Percentiles rank a stretch among this genome's conserved stretches.
Evolutionary conservation across 257 asterid genomes (phyloP).

Genomic region (Misopates orontium): DNA sequence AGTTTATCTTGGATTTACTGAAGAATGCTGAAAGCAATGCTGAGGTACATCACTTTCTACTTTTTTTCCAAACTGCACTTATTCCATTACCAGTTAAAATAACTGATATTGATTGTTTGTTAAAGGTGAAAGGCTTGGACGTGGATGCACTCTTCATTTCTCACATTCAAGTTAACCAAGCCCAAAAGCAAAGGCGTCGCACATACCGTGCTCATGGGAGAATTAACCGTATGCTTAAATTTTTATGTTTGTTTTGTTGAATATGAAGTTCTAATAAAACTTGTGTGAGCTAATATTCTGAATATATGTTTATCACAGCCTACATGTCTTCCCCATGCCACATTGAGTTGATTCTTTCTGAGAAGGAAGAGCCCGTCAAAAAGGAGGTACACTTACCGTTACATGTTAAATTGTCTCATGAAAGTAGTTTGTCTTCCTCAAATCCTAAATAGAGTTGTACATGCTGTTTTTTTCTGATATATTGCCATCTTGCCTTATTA

Average conservation of each 20-base stretch:
- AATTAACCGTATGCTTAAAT: conserved; percentile 60
- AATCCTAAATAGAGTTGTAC: not conserved
- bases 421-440: not conserved
- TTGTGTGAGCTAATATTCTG: conserved; percentile 11
- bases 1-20: conserved; percentile 66
- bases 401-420: not conserved
- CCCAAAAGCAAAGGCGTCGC: conserved; percentile 73
- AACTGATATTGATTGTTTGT: not conserved
- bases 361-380: conserved; percentile 70
- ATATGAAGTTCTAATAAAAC: not conserved
- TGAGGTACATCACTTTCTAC: conserved; percentile 44
- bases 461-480: not conserved
- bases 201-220: conserved; percentile 81
- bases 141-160: conserved; percentile 72
- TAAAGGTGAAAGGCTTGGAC: conserved; percentile 73
- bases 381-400: conserved; percentile 44
- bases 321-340: conserved; percentile 85
- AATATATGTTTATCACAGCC: conserved; percentile 31
- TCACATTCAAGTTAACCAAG: conserved; percentile 75
- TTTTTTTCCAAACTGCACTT: not conserved
- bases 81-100: not conserved
- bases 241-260: not conserved
- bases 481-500: conserved; percentile 1
- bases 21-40: conserved; percentile 93
- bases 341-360: conserved; percentile 64